These are phyloP conservation scores for Noccaea bulbosa DNA, from an alignment of 345 rosid genomes.

Conservation along the genomic window DNA sequence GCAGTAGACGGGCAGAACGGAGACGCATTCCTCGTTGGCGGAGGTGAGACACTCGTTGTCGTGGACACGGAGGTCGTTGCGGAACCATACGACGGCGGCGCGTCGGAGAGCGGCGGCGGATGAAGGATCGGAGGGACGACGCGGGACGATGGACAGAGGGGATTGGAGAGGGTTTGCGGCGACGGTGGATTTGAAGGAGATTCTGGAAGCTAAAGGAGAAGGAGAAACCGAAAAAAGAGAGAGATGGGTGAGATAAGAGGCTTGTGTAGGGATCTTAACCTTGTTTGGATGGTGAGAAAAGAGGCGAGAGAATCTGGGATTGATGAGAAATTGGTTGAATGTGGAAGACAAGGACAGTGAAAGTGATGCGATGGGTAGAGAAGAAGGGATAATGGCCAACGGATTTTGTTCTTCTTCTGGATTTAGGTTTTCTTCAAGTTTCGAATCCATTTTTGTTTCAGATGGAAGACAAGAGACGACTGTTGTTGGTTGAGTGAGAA, in stretches of 20 bases:
- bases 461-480: background rate
- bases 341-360: conserved; percentile 42
- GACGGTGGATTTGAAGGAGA: conserved; percentile 82
- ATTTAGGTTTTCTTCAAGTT: conserved; percentile 36
- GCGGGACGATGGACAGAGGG: conserved; percentile 84
- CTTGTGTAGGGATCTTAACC: conserved; percentile 75
- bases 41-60: conserved; percentile 89
- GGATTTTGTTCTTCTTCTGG: conserved; percentile 44
- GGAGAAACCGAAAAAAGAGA: conserved; percentile 53
- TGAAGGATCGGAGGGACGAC: conserved; percentile 89
- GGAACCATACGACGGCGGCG: conserved; percentile 89
- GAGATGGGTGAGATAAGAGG: conserved; percentile 59
- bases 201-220: conserved; percentile 48
- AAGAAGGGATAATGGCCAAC: conserved; percentile 45
- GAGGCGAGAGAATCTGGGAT: conserved; percentile 50
- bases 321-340: conserved; percentile 56
- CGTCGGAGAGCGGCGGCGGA: conserved; percentile 83
- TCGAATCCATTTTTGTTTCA: conserved; percentile 52
- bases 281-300: conserved; percentile 60
- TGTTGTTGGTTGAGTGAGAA: background rate
- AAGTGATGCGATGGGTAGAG: conserved; percentile 58
- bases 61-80: conserved; percentile 89
- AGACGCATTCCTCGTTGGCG: conserved; percentile 82
- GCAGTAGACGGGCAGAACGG: conserved; percentile 92
- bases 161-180: conserved; percentile 78